phyloP scores from a whole-genome alignment of 768 basidiomycete species.

The Tylopilus sp. region DNA sequence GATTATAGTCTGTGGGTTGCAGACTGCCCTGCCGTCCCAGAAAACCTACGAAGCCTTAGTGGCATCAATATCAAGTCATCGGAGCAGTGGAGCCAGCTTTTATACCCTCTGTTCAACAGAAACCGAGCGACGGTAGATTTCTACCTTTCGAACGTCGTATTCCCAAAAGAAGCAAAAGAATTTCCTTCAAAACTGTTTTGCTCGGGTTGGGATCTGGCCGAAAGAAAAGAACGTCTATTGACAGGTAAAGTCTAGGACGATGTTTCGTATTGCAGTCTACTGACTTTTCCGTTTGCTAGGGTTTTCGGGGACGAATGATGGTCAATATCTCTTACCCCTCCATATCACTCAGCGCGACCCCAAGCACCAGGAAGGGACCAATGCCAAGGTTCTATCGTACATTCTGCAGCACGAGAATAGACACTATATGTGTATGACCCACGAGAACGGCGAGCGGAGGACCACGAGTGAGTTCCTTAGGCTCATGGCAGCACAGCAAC shows the following conservation, averaged over 20 bases:
- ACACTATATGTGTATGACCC: slow-evolving; percentile 15
- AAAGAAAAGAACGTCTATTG: slow-evolving; percentile 21
- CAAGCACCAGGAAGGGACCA: slow-evolving; percentile 36
- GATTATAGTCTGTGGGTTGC: slow-evolving; percentile 43
- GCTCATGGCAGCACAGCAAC: slow-evolving; percentile 32
- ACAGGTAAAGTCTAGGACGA: slow-evolving; percentile 8
- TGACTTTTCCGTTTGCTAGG: slow-evolving; percentile 12
- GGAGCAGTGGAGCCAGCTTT: slow-evolving; percentile 22
- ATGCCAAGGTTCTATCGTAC: slow-evolving; percentile 37
- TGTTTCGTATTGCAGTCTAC: no score
- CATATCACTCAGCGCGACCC: slow-evolving; percentile 32
- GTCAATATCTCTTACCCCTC: slow-evolving; percentile 35
- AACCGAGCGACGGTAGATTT: slow-evolving; percentile 46
- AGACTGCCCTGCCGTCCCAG: slow-evolving; percentile 24
- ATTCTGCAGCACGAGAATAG: slow-evolving; percentile 25
- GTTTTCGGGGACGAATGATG: slow-evolving; percentile 40
- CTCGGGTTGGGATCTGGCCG: no score
- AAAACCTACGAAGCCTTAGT: slow-evolving; percentile 26
- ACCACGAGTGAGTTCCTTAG: slow-evolving; percentile 20
- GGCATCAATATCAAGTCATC: slow-evolving; percentile 43
- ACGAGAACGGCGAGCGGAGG: slow-evolving; percentile 12
- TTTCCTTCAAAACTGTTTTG: no score
- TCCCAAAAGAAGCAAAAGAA: no score
- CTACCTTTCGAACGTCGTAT: slow-evolving; percentile 42
- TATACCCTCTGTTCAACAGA: slow-evolving; percentile 36